Conservation (phyloP, 768 basidiomycete species). For the Boletus barrowsii region DNA sequence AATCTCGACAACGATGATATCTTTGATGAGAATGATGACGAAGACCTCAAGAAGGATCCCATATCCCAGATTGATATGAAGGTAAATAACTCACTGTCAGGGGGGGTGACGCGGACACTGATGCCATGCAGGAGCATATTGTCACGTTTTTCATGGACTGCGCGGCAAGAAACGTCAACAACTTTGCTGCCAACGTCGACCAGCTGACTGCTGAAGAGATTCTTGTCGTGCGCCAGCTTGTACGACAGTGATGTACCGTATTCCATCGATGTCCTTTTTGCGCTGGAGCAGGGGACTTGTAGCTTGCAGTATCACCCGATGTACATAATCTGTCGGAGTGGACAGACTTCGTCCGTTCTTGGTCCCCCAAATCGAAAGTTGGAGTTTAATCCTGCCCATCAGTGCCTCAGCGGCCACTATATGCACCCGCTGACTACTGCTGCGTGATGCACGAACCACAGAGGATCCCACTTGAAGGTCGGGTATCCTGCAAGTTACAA, state of each 20-base stretch:
- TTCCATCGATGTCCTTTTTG: neutral
- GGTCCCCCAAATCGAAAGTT: neutral
- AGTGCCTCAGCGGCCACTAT: neutral
- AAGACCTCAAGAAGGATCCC: constrained; percentile 84
- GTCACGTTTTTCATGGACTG: constrained; percentile 67
- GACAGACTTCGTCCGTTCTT: neutral
- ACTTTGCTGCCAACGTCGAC: constrained; percentile 61
- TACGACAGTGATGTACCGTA: constrained; percentile 28
- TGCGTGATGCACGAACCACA: neutral
- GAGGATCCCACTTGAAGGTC: neutral
- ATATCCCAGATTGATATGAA: constrained; percentile 83
- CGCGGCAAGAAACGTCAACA: constrained; percentile 56
- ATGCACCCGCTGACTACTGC: neutral
- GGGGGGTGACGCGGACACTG: neutral
- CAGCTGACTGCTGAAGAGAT: constrained; percentile 72
- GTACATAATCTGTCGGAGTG: constrained; percentile 7
- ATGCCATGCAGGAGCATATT: constrained; percentile 55
- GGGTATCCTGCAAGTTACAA: neutral
- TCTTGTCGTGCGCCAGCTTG: constrained; percentile 54
- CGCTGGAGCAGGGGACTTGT: neutral
- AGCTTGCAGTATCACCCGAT: constrained; percentile 13
- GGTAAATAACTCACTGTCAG: constrained; percentile 31
- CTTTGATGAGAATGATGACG: constrained; percentile 74
- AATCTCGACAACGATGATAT: constrained; percentile 77
- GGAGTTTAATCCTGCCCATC: neutral